A percentile compares a stretch with the other conserved stretches of the same genome.
phyloP scores from a whole-genome alignment of 768 basidiomycete species.

The Psilocybe cyanescens region DNA sequence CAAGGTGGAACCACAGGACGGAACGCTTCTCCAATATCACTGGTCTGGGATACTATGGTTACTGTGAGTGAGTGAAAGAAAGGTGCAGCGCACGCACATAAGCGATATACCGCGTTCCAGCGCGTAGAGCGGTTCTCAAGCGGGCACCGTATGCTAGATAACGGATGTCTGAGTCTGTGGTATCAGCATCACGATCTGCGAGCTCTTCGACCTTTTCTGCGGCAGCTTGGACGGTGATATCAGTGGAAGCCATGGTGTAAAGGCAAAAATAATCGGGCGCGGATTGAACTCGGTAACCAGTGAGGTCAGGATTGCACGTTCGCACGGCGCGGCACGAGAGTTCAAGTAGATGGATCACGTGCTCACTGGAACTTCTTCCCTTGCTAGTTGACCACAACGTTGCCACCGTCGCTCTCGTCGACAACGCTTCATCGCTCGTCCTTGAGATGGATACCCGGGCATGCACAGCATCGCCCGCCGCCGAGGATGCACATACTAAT shows the following conservation, averaged over 20 bases:
- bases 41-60: constrained; percentile 52
- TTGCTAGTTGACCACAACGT: constrained; percentile 31
- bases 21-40: constrained; percentile 85
- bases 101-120: constrained; percentile 73
- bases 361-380: constrained; percentile 24
- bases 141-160: constrained; percentile 83
- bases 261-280: not conserved
- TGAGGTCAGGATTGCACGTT: constrained; percentile 9
- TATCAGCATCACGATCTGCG: constrained; percentile 66
- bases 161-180: constrained; percentile 68
- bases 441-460: constrained; percentile 45
- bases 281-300: not conserved
- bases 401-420: constrained; percentile 28
- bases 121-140: constrained; percentile 74
- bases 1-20: constrained; percentile 76
- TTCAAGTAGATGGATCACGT: constrained; percentile 30
- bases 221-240: constrained; percentile 42
- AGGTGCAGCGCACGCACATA: constrained; percentile 52
- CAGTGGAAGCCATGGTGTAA: constrained; percentile 34
- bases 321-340: constrained; percentile 5
- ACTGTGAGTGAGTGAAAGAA: constrained; percentile 10
- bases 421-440: constrained; percentile 21
- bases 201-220: constrained; percentile 57
- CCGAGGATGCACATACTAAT: constrained; percentile 25
- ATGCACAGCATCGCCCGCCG: constrained; percentile 41